Conservation (phyloP, 2,329 filamentous ascomycete species). For the Cytospora schulzeri region DNA sequence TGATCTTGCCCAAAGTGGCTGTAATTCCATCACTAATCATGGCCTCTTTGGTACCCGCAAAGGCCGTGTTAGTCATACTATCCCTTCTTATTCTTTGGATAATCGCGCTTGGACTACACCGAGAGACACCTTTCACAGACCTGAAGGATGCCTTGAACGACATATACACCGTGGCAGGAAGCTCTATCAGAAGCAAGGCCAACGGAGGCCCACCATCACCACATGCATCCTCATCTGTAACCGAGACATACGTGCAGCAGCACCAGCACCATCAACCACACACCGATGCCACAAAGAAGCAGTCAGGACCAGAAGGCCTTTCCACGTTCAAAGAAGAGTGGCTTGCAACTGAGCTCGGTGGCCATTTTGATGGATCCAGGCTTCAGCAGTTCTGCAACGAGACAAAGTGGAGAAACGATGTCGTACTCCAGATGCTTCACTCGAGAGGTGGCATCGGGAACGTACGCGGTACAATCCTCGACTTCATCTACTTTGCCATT, state of each 20-base stretch:
- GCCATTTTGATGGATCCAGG: not conserved
- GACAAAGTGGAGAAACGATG: constrained; percentile 7
- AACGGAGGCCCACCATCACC: not conserved
- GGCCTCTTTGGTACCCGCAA: not conserved
- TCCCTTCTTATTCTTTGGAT: not conserved
- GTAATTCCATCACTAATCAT: not conserved
- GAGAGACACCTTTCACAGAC: not conserved
- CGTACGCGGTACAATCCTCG: constrained; percentile 16
- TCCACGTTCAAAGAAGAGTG: constrained; percentile 6
- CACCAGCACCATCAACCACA: not conserved
- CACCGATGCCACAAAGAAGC: not conserved
- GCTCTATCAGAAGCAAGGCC: not conserved
- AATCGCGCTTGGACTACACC: not conserved
- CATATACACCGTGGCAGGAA: not conserved
- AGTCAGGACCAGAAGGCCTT: not conserved
- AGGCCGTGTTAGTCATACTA: not conserved
- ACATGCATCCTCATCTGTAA: not conserved
- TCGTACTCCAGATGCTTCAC: constrained; percentile 9
- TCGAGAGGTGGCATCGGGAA: constrained; percentile 16
- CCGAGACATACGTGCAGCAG: not conserved
- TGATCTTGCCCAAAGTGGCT: too few species aligned
- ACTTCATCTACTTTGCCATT: constrained; percentile 18
- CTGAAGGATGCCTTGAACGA: not conserved
- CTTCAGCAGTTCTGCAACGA: not conserved
- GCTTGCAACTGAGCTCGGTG: constrained; percentile 18